Conservation (phyloP, 2,329 filamentous ascomycete genomes). For the Neofusicoccum laricinum region DNA sequence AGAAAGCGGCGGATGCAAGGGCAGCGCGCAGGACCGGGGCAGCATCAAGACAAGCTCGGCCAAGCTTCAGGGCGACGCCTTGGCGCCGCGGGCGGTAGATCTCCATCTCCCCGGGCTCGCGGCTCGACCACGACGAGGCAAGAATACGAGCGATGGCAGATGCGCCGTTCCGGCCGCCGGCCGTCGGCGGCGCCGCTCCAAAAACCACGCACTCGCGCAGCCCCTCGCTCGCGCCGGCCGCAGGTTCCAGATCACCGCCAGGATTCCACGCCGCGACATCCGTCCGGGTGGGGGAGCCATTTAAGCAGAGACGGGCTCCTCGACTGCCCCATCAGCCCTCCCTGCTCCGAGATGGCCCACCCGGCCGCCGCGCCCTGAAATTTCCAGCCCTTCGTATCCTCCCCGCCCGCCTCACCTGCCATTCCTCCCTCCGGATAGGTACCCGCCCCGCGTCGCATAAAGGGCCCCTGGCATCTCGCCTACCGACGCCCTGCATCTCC, state of each 20-base stretch:
- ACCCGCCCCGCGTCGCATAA: background rate
- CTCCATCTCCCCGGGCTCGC: background rate
- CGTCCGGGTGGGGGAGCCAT: background rate
- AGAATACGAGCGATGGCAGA: background rate
- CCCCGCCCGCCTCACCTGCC: too few relatives aligned
- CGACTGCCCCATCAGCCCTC: background rate
- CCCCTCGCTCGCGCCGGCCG: too few relatives aligned
- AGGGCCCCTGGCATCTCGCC: background rate
- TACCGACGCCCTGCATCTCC: background rate
- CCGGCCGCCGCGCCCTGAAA: background rate
- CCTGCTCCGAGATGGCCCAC: background rate
- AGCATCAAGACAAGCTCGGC: background rate
- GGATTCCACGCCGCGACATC: constrained; percentile 8
- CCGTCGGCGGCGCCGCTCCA: background rate
- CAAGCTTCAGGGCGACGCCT: constrained; percentile 1
- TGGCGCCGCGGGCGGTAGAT: background rate
- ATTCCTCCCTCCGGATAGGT: too few relatives aligned
- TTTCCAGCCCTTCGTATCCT: background rate
- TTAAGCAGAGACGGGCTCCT: background rate
- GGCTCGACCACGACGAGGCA: too few relatives aligned
- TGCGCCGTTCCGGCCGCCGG: background rate
- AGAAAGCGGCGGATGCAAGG: background rate
- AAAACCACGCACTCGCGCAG: background rate
- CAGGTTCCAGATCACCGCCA: constrained; percentile 1
- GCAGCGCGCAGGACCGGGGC: too few relatives aligned